Evolutionary conservation across 2,329 filamentous ascomycete genomes (phyloP).

Genomic region (Bretziella fagacearum): DNA sequence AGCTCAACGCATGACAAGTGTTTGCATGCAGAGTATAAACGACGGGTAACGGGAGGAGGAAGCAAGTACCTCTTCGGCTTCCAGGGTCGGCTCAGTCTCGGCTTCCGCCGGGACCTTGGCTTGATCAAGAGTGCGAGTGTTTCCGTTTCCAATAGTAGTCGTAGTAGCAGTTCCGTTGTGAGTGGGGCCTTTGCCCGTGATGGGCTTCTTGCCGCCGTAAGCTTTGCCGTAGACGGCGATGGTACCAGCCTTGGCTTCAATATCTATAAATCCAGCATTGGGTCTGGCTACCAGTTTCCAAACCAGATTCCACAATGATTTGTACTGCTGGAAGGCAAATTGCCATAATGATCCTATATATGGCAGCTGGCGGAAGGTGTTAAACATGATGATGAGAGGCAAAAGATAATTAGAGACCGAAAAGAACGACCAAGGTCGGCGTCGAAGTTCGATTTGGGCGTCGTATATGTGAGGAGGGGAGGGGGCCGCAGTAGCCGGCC

Average conservation of each 20-base stretch:
- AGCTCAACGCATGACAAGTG: not conserved
- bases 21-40: not conserved
- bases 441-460: not conserved
- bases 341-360: slow-evolving; percentile 14
- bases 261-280: slow-evolving; percentile 13
- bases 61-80: slow-evolving; percentile 11
- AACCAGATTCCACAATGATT: slow-evolving; percentile 14
- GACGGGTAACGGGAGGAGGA: not conserved
- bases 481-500: not conserved
- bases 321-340: slow-evolving; percentile 15
- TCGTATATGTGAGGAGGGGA: not conserved
- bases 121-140: slow-evolving; percentile 7
- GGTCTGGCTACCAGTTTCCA: slow-evolving; percentile 14
- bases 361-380: slow-evolving; percentile 13
- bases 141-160: slow-evolving; percentile 11
- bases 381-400: slow-evolving; percentile 9
- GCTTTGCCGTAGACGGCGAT: slow-evolving; percentile 11
- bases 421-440: not conserved
- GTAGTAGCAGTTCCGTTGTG: slow-evolving; percentile 13
- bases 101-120: slow-evolving; percentile 4
- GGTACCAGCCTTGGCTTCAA: slow-evolving; percentile 9
- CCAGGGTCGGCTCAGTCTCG: slow-evolving; percentile 5
- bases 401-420: not conserved
- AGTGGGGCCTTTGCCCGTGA: slow-evolving; percentile 13
- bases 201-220: slow-evolving; percentile 14